These are phyloP conservation scores for Hypoxylon sp. DNA, from an alignment of 2,329 filamentous ascomycete species.

Conservation along the genomic window DNA sequence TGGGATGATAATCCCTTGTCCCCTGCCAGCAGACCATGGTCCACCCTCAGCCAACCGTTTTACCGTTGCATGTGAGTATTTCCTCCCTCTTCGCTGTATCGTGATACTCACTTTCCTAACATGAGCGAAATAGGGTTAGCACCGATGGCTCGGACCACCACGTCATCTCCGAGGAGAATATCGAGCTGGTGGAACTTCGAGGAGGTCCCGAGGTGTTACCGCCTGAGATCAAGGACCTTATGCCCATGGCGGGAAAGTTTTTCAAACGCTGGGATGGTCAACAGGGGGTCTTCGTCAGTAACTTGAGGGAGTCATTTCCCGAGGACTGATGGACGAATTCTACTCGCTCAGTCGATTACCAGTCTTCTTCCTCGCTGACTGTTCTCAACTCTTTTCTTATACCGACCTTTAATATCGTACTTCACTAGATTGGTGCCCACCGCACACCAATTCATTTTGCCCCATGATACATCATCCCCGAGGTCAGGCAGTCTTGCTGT, in stretches of 20 bases:
- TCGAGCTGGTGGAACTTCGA: constrained; percentile 66
- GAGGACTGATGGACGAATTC: constrained; percentile 71
- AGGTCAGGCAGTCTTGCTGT: no score
- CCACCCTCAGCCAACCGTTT: constrained; percentile 74
- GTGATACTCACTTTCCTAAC: constrained; percentile 35
- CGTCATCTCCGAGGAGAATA: constrained; percentile 81
- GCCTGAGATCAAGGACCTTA: constrained; percentile 60
- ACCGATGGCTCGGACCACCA: constrained; percentile 76
- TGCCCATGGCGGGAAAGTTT: constrained; percentile 80
- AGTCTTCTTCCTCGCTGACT: background rate
- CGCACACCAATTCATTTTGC: no score
- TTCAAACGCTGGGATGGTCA: constrained; percentile 86
- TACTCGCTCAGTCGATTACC: background rate
- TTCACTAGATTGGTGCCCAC: no score
- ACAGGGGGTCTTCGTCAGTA: constrained; percentile 81
- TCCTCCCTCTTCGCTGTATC: constrained; percentile 14
- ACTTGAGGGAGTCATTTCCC: constrained; percentile 82
- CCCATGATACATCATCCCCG: no score
- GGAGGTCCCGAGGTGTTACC: constrained; percentile 46
- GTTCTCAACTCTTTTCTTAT: background rate
- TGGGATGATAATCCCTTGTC: constrained; percentile 59
- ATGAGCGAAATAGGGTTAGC: constrained; percentile 46
- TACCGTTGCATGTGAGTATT: constrained; percentile 86
- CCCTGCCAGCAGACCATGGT: constrained; percentile 34
- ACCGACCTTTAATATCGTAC: background rate